Conservation (phyloP, 2,329 filamentous ascomycete genomes). For the Arthrobotrys pseudoclavata region DNA sequence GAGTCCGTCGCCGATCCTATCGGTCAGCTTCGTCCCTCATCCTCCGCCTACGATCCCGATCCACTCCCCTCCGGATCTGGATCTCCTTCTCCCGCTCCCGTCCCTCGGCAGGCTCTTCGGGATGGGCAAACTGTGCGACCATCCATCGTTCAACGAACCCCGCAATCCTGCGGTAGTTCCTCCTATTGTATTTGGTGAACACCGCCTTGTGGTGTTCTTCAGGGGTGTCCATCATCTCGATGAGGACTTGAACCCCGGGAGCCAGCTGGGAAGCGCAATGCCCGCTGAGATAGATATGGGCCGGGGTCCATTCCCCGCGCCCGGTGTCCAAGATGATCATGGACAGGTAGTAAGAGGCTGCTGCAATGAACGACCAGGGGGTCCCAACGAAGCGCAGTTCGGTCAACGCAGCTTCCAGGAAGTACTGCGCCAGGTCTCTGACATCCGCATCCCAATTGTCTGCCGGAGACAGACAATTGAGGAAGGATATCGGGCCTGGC, state of each 20-base stretch:
- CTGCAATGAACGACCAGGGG: conserved; percentile 89
- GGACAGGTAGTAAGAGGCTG: conserved; percentile 92
- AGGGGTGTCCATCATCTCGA: conserved; percentile 88
- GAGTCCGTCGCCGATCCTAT: not conserved
- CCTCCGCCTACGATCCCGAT: not conserved
- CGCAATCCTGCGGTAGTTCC: conserved; percentile 87
- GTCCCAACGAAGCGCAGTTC: conserved; percentile 96
- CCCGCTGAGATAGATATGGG: conserved; percentile 91
- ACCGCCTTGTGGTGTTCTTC: conserved; percentile 86
- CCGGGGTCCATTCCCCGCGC: conserved; percentile 87
- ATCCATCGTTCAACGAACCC: conserved; percentile 83
- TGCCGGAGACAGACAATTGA: conserved; percentile 96
- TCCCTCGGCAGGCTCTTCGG: not conserved
- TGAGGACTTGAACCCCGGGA: conserved; percentile 80
- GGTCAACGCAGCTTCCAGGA: conserved; percentile 96
- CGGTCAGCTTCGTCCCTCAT: conserved; percentile 6
- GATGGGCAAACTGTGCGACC: conserved; percentile 62
- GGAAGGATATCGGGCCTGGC: conserved; percentile 99
- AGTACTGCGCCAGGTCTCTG: conserved; percentile 95
- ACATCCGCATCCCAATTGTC: conserved; percentile 98
- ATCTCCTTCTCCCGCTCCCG: conserved; percentile 2
- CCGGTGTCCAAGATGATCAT: conserved; percentile 80
- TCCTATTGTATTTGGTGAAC: conserved; percentile 91
- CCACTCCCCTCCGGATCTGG: not conserved
- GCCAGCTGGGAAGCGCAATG: conserved; percentile 90